Conservation (phyloP, 2,329 filamentous ascomycete species). For the Talaromyces amestolkiae region DNA sequence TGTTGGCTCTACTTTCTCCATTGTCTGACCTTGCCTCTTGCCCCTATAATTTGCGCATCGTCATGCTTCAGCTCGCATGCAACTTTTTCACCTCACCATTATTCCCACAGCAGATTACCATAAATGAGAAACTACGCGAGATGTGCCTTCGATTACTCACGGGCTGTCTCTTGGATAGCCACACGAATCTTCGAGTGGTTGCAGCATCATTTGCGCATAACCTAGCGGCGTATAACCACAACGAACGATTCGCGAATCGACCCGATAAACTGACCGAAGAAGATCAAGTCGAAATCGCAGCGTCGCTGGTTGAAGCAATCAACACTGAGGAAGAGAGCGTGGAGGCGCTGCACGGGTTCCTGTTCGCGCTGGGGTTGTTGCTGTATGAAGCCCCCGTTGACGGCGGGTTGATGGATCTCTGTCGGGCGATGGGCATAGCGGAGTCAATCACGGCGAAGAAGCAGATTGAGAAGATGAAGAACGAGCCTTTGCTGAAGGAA, state of each 20-base stretch:
- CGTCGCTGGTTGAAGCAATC: constrained; percentile 75
- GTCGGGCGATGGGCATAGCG: constrained; percentile 71
- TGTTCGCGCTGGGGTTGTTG: constrained; percentile 73
- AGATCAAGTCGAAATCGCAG: constrained; percentile 77
- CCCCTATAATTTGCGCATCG: constrained; percentile 79
- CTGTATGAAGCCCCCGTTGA: constrained; percentile 67
- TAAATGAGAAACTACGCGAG: constrained; percentile 51
- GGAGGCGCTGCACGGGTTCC: constrained; percentile 73
- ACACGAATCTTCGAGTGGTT: constrained; percentile 74
- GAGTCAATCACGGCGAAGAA: constrained; percentile 58
- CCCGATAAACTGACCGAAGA: constrained; percentile 62
- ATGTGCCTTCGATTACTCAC: constrained; percentile 69
- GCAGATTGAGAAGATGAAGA: constrained; percentile 55
- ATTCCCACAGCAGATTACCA: constrained; percentile 64
- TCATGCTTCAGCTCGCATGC: constrained; percentile 77
- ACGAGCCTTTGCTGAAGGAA: constrained; percentile 57
- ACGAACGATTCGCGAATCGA: constrained; percentile 57
- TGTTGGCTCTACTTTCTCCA: constrained; percentile 55
- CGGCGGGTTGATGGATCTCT: constrained; percentile 76
- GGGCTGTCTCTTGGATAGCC: constrained; percentile 73
- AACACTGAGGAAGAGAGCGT: constrained; percentile 49
- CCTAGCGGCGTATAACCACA: constrained; percentile 68
- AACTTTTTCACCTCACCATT: constrained; percentile 78
- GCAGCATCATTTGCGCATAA: constrained; percentile 84
- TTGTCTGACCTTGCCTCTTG: constrained; percentile 58